These are phyloP conservation scores for Drechslera avenae DNA, from an alignment of 2,329 filamentous ascomycete genomes.

Conservation along the genomic window DNA sequence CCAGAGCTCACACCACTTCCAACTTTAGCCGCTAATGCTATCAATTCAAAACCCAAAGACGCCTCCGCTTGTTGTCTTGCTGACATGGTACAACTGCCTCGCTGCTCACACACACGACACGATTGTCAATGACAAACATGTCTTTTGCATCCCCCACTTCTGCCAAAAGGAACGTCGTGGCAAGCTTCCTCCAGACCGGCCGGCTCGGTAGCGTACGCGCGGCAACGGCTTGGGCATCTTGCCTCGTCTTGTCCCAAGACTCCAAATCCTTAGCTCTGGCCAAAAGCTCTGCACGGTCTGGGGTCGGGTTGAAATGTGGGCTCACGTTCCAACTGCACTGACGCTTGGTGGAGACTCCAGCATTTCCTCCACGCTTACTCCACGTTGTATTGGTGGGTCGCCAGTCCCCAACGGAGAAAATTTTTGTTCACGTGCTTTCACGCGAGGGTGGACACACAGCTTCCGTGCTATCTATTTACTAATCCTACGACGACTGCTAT, in stretches of 20 bases:
- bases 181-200: conserved; percentile 6
- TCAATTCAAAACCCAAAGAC: background rate
- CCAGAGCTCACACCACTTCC: background rate
- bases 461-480: background rate
- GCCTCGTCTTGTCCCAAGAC: conserved; percentile 13
- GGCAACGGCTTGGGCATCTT: conserved; percentile 12
- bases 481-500: background rate
- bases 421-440: conserved; percentile 2
- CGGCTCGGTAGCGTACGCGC: conserved; percentile 8
- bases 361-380: conserved; percentile 10
- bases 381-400: background rate
- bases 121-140: background rate
- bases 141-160: background rate
- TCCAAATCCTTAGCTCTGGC: conserved; percentile 1
- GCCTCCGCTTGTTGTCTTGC: background rate
- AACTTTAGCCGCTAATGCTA: conserved; percentile 1
- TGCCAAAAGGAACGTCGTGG: background rate
- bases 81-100: background rate
- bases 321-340: background rate
- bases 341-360: conserved; percentile 11
- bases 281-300: conserved; percentile 7
- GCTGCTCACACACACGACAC: background rate
- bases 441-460: no score
- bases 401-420: background rate
- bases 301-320: background rate